Base-by-base conservation (phyloP, 225 moss, liverwort and hornwort genomes). In the Ulota crispa region DNA sequence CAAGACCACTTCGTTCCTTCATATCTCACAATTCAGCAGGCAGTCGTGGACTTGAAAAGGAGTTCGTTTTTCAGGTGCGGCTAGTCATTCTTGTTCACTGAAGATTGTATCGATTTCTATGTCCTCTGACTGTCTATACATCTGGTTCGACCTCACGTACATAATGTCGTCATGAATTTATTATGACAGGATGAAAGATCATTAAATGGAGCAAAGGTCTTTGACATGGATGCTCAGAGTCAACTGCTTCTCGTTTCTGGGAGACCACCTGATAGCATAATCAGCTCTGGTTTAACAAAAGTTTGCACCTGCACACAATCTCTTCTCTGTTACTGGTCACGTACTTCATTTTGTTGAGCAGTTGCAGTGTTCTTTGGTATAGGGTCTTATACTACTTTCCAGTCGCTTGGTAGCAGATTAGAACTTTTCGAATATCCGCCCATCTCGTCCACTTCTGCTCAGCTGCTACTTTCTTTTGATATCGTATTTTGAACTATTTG, bases 171-270 rank as follows among this genome's bases (percentile, higher is more conserved):
- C 39, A 78, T 64, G 84, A 65, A 6, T 75, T 26, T 45, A 37
- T 55, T 41, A 45, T 82, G 43, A 23, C 92, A 94, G 92, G 86
- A 78, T 85, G 86, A 84, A 78, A 64, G 81, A 72, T 75, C 75
- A 64, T 80, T 96, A 41, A 87, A 88, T 77, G 95, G 94, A 86
- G 94, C 94, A 72, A 96, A 92, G 83, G 96, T 91, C 47, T 94
- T 96, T 39, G 96, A 94, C 79, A 93, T 96, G 93, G 93, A 96
- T 78, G 81, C 91, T 39, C 88, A 93, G 36, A 93, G 94, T 85
- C 96, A 88, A 73, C 63, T 89, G 68, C 82, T 89, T 36, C 78
- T 96, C 70, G 88, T 96, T 64, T 94, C 96, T 75, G 85, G 92
- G 67, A 94, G 88, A 85, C 80, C 86, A 50, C 66, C 78, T 60